A percentile compares a stretch with the other conserved stretches of the same genome.
These are phyloP conservation scores for Clavispora vitiphila DNA, from an alignment of 805 yeast species.

Conservation along the genomic window DNA sequence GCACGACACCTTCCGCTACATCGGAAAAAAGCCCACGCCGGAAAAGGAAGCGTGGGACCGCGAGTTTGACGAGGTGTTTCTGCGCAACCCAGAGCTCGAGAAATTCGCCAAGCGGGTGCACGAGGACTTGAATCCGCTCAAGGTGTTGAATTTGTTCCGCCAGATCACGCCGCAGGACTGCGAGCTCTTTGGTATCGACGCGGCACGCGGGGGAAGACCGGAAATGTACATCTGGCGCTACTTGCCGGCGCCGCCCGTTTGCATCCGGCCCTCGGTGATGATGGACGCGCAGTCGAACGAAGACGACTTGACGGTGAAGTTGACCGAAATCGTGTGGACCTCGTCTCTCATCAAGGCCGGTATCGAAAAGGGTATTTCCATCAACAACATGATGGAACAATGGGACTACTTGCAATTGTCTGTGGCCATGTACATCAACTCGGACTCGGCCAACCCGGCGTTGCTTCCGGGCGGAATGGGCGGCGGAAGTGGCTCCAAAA, in stretches of 20 bases:
- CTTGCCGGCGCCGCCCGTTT: constrained; percentile 97
- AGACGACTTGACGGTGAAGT: constrained; percentile 93
- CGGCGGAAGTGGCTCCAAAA: constrained; percentile 40
- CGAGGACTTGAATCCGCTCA: constrained; percentile 92
- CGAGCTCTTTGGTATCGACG: constrained; percentile 86
- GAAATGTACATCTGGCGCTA: constrained; percentile 97
- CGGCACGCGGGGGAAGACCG: constrained; percentile 86
- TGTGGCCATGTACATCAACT: constrained; percentile 95
- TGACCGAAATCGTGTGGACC: constrained; percentile 96
- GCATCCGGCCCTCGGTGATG: constrained; percentile 94
- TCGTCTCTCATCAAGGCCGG: constrained; percentile 93
- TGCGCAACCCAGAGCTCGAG: constrained; percentile 81
- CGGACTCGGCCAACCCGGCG: constrained; percentile 85
- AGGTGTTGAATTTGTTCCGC: constrained; percentile 81
- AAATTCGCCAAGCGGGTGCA: constrained; percentile 78
- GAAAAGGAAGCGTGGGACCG: constrained; percentile 86
- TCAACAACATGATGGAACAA: constrained; percentile 93
- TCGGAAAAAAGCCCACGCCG: constrained; percentile 81
- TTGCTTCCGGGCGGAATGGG: constrained; percentile 66
- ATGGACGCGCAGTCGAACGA: constrained; percentile 93
- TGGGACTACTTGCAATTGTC: constrained; percentile 97
- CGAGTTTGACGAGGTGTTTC: constrained; percentile 72
- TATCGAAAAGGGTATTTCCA: constrained; percentile 88
- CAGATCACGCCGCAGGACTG: constrained; percentile 84
- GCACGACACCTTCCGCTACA: constrained; percentile 94